Base-by-base conservation (phyloP, 2,329 filamentous ascomycete species). In the Ceratocystiopsis brevicomis region DNA sequence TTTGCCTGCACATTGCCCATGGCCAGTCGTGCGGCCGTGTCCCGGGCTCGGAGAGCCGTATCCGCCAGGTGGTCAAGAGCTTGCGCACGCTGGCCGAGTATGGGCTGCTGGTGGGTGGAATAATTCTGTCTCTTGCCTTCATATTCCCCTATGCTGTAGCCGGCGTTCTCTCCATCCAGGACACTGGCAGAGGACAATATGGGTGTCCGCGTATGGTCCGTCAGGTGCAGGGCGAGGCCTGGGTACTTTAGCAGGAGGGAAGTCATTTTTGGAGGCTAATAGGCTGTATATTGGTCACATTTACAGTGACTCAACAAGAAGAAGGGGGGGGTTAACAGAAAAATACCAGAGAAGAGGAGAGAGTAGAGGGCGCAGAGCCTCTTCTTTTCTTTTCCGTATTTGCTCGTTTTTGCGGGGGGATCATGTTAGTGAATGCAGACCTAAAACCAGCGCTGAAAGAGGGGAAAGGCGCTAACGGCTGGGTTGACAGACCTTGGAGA, bases 171-270 rank as follows among this genome's bases (percentile, higher is more conserved):
- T 43, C 35, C 25, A 44, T 30, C 32, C 46, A 19, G 37, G 39
- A 40, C 36, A 21, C 33, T 37, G 40, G 41, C 33, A n/a, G 68
- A 71, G 17, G 68, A 69, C 53, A 77, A 64, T 49, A 78, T 64
- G 32, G 73, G 70, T 5, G 68, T 71, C 49, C 73, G 65, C 47
- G 67, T 59, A 46, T 65, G 59, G 61, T 76, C 73, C 50, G 69
- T 65, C 46, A 77, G 66, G 61, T 74, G 69, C 48, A 73, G 61
- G 50, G 67, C 62, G 43, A 74, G 62, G 46, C 60, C 56, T 34
- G 69, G 68, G 56, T 69, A 63, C 51, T 70, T 63, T 11, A 61
- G 60, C 41, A 67, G 67, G 41, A 65, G 59, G 51, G 57, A 58
- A 37, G 63, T 55, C 62, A 65, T 64, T 45, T 37, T 30, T 21